Percentiles rank a stretch among this genome's conserved stretches.
These are phyloP conservation scores for Dendrocalamus latiflorus DNA, from an alignment of 202 grass and related monocot species.

Conservation along the genomic window DNA sequence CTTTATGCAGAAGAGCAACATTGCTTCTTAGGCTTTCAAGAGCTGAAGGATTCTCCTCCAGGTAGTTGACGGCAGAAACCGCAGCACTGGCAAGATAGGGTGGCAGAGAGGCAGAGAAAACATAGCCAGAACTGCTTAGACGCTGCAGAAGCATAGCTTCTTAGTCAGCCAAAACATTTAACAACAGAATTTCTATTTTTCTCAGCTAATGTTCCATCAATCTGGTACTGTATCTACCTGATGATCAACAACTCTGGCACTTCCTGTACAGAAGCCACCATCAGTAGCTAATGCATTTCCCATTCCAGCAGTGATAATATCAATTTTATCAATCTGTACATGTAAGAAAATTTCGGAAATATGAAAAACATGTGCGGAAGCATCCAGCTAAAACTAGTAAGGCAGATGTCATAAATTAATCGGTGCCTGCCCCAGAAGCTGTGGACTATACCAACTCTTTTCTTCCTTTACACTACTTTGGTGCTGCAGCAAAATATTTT, in stretches of 20 bases:
- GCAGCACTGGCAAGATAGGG: constrained; percentile 89
- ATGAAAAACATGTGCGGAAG: not conserved
- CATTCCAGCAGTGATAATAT: constrained; percentile 99
- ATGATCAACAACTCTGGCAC: constrained; percentile 94
- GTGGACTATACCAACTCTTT: too few species aligned
- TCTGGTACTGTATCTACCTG: constrained; percentile 55
- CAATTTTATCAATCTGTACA: constrained; percentile 94
- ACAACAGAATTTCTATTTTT: not conserved
- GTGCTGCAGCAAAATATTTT: not conserved
- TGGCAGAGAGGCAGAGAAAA: constrained; percentile 86
- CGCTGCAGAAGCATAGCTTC: constrained; percentile 48
- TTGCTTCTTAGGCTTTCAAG: constrained; percentile 62
- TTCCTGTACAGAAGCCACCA: constrained; percentile 92
- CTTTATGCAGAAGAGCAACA: constrained; percentile 55
- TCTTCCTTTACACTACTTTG: not conserved
- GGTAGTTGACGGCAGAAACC: constrained; percentile 81
- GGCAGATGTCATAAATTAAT: constrained; percentile 2
- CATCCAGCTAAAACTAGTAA: constrained; percentile 4
- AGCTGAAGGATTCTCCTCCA: constrained; percentile 77
- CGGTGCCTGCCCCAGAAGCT: not conserved
- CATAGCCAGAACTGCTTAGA: constrained; percentile 83
- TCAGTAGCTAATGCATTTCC: constrained; percentile 91
- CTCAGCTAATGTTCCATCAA: constrained; percentile 1
- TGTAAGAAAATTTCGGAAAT: constrained; percentile 29
- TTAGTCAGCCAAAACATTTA: constrained; percentile 24